Evolutionary conservation across 2,329 filamentous ascomycete species (phyloP), one percentile per base, ranked within the genome.

Genomic region (Aspergillus persii): DNA sequence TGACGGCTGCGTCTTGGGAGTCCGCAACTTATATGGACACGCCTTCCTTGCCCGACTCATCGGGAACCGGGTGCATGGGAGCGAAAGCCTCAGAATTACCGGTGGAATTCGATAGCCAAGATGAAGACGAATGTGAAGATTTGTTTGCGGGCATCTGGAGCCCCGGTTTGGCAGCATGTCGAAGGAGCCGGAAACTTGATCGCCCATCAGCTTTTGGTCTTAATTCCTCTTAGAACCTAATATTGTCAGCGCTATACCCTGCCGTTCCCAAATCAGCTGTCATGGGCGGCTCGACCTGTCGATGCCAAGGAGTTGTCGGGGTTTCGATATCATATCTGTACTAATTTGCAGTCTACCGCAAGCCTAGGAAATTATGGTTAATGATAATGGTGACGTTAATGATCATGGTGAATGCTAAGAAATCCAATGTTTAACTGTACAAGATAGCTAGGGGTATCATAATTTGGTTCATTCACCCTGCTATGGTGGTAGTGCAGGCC

Each of bases 111-210:
- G 85, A 88, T 67, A 84, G 81, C 58, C 82, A 87, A 72, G 85
- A 88, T 69, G 86, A 88, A 67, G 85, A 88, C 61, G 86, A 88
- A 72, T 88, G 86, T 61, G 86, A 88, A 71, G 85, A 87, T 70
- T 63, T 88, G 31, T 88, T 88, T 68, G 78, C 83, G 15, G 86
- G 86, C 0, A 77, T 86, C 23, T 88, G 86, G 86, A 86, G 77
- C 60, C 79, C 82, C 15, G 77, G 80, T 58, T 66, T 84, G 56
- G 86, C 86, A 46, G 73, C 69, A 47, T 69, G 74, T 12, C 66
- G 66, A 73, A 77, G 75, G 71, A 80, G 68, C 67, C 82, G 71
- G 68, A 76, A 70, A 59, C 59, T 69, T 53, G 71, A 70, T 49
- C 65, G 65, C 55, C 60, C 67, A 41, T 61, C 68, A 18, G 60